These are phyloP conservation scores for Candida suzukii DNA, from an alignment of 805 yeast genomes.

Conservation along the genomic window DNA sequence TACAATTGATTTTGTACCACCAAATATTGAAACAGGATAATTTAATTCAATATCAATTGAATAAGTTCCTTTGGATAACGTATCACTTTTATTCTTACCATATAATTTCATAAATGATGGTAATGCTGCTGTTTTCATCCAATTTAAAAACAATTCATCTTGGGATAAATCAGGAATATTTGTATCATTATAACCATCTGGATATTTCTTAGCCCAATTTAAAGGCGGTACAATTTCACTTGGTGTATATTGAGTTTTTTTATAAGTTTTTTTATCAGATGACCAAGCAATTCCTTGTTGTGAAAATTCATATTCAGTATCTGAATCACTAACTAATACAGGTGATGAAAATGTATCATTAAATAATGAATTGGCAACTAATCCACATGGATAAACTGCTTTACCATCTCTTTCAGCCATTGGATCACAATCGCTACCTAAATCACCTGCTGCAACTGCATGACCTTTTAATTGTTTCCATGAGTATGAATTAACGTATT, in stretches of 20 bases:
- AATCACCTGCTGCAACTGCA: constrained; percentile 45
- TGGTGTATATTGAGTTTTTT: constrained; percentile 62
- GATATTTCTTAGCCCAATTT: constrained; percentile 74
- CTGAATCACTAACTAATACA: constrained; percentile 19
- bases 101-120: constrained; percentile 85
- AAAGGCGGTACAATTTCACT: constrained; percentile 88
- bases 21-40: constrained; percentile 76
- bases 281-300: constrained; percentile 77
- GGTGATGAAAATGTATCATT: constrained; percentile 75
- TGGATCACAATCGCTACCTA: constrained; percentile 50
- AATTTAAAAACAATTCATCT: constrained; percentile 86
- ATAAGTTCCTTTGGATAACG: constrained; percentile 62
- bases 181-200: constrained; percentile 81
- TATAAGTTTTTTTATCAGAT: constrained; percentile 64
- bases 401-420: constrained; percentile 33
- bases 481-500: constrained; percentile 82
- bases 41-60: constrained; percentile 60
- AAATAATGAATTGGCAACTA: constrained; percentile 87
- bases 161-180: constrained; percentile 69
- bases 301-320: constrained; percentile 35
- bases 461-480: constrained; percentile 74
- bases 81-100: constrained; percentile 55
- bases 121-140: constrained; percentile 97
- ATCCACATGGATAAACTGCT: constrained; percentile 82
- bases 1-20: constrained; percentile 83